A percentile compares a stretch with the other conserved stretches of the same genome.
Conservation (phyloP, 176 grass and related monocot species). For the Raddia guianensis region DNA sequence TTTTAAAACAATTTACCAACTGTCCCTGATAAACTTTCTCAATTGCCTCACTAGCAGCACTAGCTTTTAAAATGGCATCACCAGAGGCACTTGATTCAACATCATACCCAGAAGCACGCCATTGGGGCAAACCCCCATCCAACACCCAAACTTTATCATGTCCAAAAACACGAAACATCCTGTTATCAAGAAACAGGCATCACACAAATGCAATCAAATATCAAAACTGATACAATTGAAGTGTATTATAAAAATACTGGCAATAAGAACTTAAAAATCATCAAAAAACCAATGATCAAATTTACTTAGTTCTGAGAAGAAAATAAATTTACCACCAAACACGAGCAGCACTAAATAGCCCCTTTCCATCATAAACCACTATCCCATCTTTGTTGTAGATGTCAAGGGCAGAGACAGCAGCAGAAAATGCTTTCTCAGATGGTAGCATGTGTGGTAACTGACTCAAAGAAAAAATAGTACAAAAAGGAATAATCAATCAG, state of each 20-base stretch:
- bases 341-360: slow-evolving; percentile 93
- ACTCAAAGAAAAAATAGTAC: slow-evolving; percentile 31
- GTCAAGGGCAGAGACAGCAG: slow-evolving; percentile 91
- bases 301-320: slow-evolving; percentile 17
- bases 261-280: not conserved
- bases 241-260: slow-evolving; percentile 16
- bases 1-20: slow-evolving; percentile 47
- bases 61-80: slow-evolving; percentile 86
- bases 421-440: slow-evolving; percentile 93
- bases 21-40: slow-evolving; percentile 90
- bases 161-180: slow-evolving; percentile 98
- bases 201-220: not conserved
- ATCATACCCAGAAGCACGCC: slow-evolving; percentile 90
- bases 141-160: slow-evolving; percentile 95
- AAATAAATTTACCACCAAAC: slow-evolving; percentile 84
- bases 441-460: slow-evolving; percentile 98
- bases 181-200: slow-evolving; percentile 46
- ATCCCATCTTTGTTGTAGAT: slow-evolving; percentile 92
- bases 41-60: slow-evolving; percentile 88
- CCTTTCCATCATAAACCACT: slow-evolving; percentile 98
- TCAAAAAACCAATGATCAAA: not conserved
- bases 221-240: slow-evolving; percentile 19
- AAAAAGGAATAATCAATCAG: not conserved
- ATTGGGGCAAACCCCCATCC: slow-evolving; percentile 88
- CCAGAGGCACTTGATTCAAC: slow-evolving; percentile 94